Base-by-base conservation (phyloP, 202 grass and related monocot genomes). In the Musa balbisiana region DNA sequence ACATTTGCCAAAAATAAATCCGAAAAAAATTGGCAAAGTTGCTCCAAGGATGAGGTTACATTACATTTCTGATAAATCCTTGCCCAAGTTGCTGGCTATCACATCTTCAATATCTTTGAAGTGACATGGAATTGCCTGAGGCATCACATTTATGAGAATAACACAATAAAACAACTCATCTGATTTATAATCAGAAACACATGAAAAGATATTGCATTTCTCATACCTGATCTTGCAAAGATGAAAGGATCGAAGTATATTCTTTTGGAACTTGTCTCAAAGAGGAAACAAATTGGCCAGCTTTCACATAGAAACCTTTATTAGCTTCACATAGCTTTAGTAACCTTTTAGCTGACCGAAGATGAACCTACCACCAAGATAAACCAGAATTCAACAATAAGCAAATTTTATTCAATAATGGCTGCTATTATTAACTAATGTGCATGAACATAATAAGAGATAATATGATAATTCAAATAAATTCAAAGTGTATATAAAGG, bases 271-370 rank as follows among this genome's bases (percentile, higher is more conserved):
- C 86, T 84, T 97, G 88, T 84, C 88, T 91, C 73, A 93, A 73
- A 70, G 88, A 89, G 58, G 93, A 97, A 83, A 93, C 86, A 87
- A 84, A 97, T 72, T 97, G 93, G 70, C 90, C 93, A 62, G 93
- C 93, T 84, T 97, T 97, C 60, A 97, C 93, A 89, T 97, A 97
- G 85, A 97, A 93, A 0, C 93, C 88, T 77, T 89, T 84, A 76
- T 97, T 97, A 19, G 33, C 73, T 91, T 97, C 79, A 62, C 90
- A 97, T 17, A 97, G 72, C 79, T 80, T 87, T 71, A 91, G 84
- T 67, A 97, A 75, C 55, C 83, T 93, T 79, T 91, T 86, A 29
- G 93, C 88, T 27, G 93, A 97, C 73, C 90, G 79, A 76, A 86
- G 83, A 83, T 97, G 93, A 86, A 93, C 63, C 93, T 97, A 77